Evolutionary conservation across 805 yeast genomes (phyloP), one percentile per base, ranked within the genome.

Genomic region (Pichia insulana): DNA sequence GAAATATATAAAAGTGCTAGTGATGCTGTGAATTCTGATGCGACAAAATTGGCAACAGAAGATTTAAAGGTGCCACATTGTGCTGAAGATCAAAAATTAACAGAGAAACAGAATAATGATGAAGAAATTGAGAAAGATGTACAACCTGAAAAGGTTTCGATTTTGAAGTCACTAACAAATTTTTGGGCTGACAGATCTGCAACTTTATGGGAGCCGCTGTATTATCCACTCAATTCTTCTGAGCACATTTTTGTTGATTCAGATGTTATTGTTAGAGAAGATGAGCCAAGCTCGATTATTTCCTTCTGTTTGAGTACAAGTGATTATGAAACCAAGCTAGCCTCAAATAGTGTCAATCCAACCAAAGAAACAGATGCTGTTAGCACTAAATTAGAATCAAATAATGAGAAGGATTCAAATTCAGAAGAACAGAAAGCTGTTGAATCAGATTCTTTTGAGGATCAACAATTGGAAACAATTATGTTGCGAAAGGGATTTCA

Each of bases 111-210:
- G 8, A 37, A 41, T n/a, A n/a, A n/a, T 22, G 47, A 40, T 2
- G 36, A 36, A 16, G 39, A 34, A 3, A 30, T 15, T 10, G 34
- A 33, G 12, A 36, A 55, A 33, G 50, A 58, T 3, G 62, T 65
- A 2, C 74, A 25, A 46, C 73, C 80, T 7, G 97, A 89, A 54
- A 76, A 77, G 50, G 75, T 80, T 18, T 81, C 96, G 1, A 61
- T 92, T 30, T 74, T 92, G 65, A 86, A 84, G 53, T 78, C 95
- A 0, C 66, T 94, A 43, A 76, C 95, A 0, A 86, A 80, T 53
- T 92, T 92, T 61, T 92, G 97, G 97, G 97, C 97, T 1, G 97
- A 92, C 62, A 68, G 98, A 54, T 85, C 97, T 1, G 92, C 97
- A 0, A 82, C 94, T 2, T 70, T 92, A 17, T 94, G 97, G 97